phyloP scores from a whole-genome alignment of 208 protist genomes.

The Acanthamoeba quina region DNA sequence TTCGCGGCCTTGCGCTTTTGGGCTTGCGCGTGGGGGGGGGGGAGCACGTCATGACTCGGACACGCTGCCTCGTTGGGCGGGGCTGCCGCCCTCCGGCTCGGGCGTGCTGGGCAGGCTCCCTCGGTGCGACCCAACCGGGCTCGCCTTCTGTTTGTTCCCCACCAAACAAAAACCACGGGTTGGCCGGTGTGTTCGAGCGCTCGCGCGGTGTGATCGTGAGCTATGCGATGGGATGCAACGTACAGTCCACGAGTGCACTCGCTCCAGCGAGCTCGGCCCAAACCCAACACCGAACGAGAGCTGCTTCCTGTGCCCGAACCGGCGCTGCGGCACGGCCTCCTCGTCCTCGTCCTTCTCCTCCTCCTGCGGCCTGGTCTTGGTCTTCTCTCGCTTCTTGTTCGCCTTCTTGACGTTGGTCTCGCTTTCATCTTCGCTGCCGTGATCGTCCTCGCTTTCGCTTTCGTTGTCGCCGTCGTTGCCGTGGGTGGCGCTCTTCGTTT shows the following conservation, averaged over 20 bases:
- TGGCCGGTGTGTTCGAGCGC: too few species aligned
- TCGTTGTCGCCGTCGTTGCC: background rate
- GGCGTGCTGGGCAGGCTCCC: background rate
- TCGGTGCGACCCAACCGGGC: background rate
- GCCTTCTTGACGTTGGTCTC: background rate
- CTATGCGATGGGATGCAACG: background rate
- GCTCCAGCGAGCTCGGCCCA: background rate
- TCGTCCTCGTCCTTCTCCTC: background rate
- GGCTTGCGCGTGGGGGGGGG: too few species aligned
- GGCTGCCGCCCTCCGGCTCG: background rate
- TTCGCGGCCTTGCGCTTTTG: too few species aligned
- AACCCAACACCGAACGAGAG: background rate
- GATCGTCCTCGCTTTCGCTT: background rate
- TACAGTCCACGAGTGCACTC: background rate
- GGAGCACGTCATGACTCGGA: too few species aligned
- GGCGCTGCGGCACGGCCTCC: background rate
- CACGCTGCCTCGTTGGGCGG: background rate
- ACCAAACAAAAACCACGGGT: too few species aligned
- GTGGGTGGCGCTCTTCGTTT: background rate
- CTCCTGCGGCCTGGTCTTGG: background rate
- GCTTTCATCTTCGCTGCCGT: too few species aligned
- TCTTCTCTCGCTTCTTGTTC: background rate
- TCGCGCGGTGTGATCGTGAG: too few species aligned
- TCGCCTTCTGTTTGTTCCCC: background rate
- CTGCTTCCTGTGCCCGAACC: background rate